Conservation (phyloP, 805 yeast species). For the baker's yeast (Saccharomyces cerevisiae) region DNA sequence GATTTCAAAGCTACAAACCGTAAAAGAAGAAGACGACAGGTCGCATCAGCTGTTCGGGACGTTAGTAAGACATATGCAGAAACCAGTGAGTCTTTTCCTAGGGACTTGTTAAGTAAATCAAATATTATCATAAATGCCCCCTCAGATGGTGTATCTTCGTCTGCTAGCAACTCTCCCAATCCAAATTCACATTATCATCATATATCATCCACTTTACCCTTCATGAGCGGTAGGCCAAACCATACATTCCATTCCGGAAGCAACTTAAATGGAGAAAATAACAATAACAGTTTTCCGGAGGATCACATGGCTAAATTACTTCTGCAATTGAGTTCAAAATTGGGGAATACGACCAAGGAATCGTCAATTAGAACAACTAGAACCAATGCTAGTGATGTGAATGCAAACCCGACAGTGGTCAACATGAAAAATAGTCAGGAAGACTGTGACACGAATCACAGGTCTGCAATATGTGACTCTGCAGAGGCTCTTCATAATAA, state of each 20-base stretch:
- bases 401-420: neutral
- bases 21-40: conserved; percentile 1
- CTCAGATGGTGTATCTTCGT: neutral
- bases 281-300: neutral
- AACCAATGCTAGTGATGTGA: neutral
- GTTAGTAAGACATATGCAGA: neutral
- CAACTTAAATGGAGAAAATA: neutral
- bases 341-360: neutral
- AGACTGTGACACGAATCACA: neutral
- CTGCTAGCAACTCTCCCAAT: neutral
- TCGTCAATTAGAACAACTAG: neutral
- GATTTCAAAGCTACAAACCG: neutral
- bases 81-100: neutral
- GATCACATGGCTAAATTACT: conserved; percentile 3
- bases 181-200: neutral
- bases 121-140: neutral
- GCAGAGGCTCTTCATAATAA: neutral
- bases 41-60: neutral
- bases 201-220: neutral
- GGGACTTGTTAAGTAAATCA: neutral
- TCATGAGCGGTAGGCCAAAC: neutral
- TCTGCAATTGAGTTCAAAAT: conserved; percentile 1
- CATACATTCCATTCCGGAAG: neutral
- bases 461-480: neutral
- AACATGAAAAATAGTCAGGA: neutral